Percentiles rank a stretch among this genome's conserved stretches.
Conservation (phyloP, 2,329 filamentous ascomycete species). For the Berkeleyomyces basicola region DNA sequence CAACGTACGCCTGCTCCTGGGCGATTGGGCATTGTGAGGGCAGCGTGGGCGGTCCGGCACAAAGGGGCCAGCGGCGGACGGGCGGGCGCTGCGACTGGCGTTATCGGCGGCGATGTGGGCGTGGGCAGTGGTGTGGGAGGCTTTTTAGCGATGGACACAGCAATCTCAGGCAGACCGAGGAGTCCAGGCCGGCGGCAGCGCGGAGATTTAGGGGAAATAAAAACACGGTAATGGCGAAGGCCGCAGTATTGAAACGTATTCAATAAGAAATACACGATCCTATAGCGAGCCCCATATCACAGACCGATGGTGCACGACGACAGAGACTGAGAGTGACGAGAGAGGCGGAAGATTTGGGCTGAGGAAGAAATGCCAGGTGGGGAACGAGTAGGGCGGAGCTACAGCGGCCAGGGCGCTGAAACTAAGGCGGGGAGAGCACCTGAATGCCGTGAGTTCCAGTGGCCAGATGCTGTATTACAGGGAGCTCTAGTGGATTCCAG, state of each 20-base stretch:
- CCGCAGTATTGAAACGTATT: neutral
- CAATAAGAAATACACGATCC: neutral
- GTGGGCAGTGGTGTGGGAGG: neutral
- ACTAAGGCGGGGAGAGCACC: neutral
- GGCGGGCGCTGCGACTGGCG: neutral
- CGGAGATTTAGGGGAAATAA: neutral
- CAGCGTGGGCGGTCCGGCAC: neutral
- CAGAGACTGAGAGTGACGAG: neutral
- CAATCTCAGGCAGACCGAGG: neutral
- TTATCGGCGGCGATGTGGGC: neutral
- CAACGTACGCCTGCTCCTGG: neutral
- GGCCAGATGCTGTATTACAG: neutral
- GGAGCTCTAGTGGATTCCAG: neutral
- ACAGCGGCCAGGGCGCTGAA: neutral
- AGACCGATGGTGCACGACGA: neutral
- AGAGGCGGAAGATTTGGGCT: neutral
- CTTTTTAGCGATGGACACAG: neutral
- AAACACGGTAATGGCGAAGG: neutral
- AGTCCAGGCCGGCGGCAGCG: neutral
- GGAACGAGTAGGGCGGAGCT: neutral
- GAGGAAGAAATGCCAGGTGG: neutral
- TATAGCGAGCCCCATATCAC: neutral
- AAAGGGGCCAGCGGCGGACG: neutral
- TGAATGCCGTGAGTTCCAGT: neutral
- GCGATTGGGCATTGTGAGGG: constrained; percentile 5